A percentile compares a stretch with the other conserved stretches of the same genome.
Conservation (phyloP, 148 eudicot species). For the Rhododendron ovatum region DNA sequence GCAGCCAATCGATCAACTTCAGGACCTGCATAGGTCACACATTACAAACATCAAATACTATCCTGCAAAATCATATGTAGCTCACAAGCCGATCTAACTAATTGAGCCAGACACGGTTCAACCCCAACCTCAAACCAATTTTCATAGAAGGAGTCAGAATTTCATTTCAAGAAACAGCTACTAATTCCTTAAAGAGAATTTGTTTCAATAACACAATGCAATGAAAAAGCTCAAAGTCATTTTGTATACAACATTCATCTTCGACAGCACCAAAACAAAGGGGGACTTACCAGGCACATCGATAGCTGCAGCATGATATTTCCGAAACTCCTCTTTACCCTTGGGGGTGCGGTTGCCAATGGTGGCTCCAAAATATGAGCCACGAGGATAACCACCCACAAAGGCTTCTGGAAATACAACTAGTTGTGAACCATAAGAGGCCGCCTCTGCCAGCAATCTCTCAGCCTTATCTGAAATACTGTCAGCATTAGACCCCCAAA, state of each 20-base stretch:
- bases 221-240: neutral
- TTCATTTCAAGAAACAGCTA: neutral
- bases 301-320: constrained; percentile 86
- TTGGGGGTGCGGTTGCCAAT: constrained; percentile 75
- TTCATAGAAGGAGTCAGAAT: neutral
- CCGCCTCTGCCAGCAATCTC: constrained; percentile 87
- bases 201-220: neutral
- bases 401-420: constrained; percentile 98
- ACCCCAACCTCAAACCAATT: neutral
- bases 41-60: neutral
- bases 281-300: constrained; percentile 73
- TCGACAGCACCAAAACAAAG: neutral
- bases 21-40: constrained; percentile 47
- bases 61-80: neutral
- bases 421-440: constrained; percentile 74
- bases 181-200: neutral
- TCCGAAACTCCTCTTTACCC: constrained; percentile 86
- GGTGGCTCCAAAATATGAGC: constrained; percentile 73
- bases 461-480: constrained; percentile 76
- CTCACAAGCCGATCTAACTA: neutral
- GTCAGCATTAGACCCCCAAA: neutral
- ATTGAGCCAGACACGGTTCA: neutral
- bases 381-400: constrained; percentile 93
- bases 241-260: neutral
- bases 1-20: constrained; percentile 87